These are phyloP conservation scores for Globisporangium nodosum DNA, from an alignment of 352 stramenopile species.

Conservation along the genomic window DNA sequence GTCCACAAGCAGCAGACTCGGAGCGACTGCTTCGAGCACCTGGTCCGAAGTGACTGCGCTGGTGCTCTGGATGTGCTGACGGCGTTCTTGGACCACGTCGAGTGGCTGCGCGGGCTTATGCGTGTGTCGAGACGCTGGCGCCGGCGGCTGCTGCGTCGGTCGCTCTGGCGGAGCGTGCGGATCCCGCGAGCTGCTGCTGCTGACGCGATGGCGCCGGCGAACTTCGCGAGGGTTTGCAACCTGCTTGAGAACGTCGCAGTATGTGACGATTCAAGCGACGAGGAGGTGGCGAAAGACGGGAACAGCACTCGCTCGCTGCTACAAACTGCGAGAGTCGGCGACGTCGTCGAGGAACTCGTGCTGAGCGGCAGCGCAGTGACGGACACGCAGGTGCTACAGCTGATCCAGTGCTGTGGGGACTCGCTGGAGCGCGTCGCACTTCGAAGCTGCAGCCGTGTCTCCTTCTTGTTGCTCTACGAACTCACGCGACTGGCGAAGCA, in stretches of 20 bases:
- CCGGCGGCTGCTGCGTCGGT: neutral
- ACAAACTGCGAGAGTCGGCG: neutral
- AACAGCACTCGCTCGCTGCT: neutral
- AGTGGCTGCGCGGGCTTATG: slow-evolving; percentile 13
- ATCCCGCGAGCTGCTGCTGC: neutral
- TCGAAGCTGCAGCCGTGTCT: slow-evolving; percentile 18
- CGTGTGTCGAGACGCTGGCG: slow-evolving; percentile 12
- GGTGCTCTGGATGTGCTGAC: neutral
- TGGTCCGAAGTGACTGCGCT: neutral
- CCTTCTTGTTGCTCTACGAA: slow-evolving; percentile 32
- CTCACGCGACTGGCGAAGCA: slow-evolving; percentile 15
- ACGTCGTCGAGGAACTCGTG: slow-evolving; percentile 16
- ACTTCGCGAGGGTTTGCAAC: neutral
- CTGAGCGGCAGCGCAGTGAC: slow-evolving; percentile 15
- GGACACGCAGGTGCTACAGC: slow-evolving; percentile 19
- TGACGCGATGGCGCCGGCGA: neutral
- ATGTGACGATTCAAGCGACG: neutral
- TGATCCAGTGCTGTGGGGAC: slow-evolving; percentile 13
- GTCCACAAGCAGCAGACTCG: neutral
- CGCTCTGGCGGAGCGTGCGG: slow-evolving; percentile 11
- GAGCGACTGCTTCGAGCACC: neutral
- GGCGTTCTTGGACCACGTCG: slow-evolving; percentile 16
- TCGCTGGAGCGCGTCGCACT: slow-evolving; percentile 13
- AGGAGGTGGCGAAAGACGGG: neutral
- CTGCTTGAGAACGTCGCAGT: neutral